Evolutionary conservation across 169 alveolate species (phyloP).

Genomic region (Babesia caballi): DNA sequence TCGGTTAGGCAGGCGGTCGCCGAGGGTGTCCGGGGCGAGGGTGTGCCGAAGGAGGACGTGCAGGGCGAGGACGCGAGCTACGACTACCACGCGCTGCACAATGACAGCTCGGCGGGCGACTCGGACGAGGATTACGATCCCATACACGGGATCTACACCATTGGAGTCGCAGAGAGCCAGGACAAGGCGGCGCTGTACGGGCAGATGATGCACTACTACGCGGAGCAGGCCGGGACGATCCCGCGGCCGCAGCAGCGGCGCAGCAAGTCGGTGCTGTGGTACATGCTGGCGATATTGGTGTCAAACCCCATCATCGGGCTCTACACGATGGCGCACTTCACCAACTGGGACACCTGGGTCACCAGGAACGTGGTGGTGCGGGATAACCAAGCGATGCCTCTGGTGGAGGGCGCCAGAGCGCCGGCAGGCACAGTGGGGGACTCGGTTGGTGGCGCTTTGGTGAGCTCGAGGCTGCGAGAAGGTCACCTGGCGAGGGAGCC

Average conservation of each 20-base stretch:
- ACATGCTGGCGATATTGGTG: conserved; percentile 21
- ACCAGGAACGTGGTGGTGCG: not conserved
- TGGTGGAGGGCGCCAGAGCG: not conserved
- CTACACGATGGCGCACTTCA: conserved; percentile 47
- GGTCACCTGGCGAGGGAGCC: not conserved
- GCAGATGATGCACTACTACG: conserved; percentile 38
- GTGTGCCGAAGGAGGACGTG: too few species aligned
- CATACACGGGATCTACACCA: conserved; percentile 10
- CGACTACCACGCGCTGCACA: not conserved
- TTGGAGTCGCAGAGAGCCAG: conserved; percentile 20
- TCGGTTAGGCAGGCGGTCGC: too few species aligned
- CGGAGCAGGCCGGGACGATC: not conserved
- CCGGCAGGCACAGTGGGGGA: not conserved
- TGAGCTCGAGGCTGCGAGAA: not conserved
- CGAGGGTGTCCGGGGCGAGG: too few species aligned
- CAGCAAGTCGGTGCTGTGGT: conserved; percentile 42
- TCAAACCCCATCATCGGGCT: conserved; percentile 57
- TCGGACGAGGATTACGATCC: conserved; percentile 1
- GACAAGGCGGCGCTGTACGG: conserved; percentile 39
- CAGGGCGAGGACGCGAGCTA: not conserved
- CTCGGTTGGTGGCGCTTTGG: not conserved
- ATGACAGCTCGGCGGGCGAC: not conserved
- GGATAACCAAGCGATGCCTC: not conserved
- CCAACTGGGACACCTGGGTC: conserved; percentile 34
- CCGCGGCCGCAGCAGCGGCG: not conserved